Evolutionary conservation across 441 rosid species (phyloP).

Genomic region (Metrosideros polymorpha): DNA sequence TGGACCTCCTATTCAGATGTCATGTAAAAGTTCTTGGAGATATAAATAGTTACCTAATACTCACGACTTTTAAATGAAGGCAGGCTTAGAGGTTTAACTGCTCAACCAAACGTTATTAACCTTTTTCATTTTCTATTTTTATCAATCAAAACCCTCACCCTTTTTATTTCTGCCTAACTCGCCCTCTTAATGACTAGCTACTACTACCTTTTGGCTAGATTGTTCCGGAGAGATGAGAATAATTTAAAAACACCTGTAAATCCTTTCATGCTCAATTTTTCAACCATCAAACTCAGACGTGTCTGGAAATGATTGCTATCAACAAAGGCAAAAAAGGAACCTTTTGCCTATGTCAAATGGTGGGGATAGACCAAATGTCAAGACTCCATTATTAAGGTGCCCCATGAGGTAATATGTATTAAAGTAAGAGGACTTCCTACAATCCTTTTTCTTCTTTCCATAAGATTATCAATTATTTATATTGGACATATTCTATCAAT

Average conservation of each 20-base stretch:
- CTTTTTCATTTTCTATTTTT: background rate
- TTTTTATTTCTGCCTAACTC: background rate
- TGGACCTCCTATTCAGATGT: background rate
- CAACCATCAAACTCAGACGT: background rate
- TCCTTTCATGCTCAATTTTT: background rate
- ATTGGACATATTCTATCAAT: background rate
- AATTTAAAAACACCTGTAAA: background rate
- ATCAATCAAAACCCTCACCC: background rate
- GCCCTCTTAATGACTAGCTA: background rate
- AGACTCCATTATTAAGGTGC: background rate
- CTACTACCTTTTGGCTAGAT: background rate
- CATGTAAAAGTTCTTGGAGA: background rate
- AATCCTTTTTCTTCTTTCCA: background rate
- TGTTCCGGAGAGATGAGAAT: background rate
- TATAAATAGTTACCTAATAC: background rate
- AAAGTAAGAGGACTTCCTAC: background rate
- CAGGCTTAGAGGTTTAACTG: background rate
- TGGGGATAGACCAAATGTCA: background rate
- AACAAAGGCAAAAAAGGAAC: background rate
- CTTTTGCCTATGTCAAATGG: background rate
- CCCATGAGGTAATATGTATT: background rate
- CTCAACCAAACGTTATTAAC: background rate
- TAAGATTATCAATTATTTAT: background rate
- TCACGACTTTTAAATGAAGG: background rate
- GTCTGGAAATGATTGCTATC: background rate